These are phyloP conservation scores for Solanum ossicruentum DNA, from an alignment of 257 asterid genomes.

Conservation along the genomic window DNA sequence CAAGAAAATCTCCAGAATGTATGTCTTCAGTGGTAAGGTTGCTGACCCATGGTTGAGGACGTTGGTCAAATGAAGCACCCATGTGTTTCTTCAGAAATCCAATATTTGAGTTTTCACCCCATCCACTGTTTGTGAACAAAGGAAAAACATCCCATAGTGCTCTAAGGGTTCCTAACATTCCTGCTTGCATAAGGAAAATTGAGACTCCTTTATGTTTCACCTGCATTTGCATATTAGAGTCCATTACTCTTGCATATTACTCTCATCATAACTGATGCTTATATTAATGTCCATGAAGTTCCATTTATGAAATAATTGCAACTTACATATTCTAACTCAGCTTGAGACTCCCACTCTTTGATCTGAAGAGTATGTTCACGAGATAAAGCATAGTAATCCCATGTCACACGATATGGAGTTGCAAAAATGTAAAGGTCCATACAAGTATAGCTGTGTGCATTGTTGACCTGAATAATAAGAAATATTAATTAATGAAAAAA, in stretches of 20 bases:
- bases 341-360: conserved; percentile 69
- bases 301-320: neutral
- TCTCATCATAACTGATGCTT: neutral
- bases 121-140: conserved; percentile 54
- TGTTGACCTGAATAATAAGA: conserved; percentile 32
- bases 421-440: conserved; percentile 83
- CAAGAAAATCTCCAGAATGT: conserved; percentile 81
- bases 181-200: conserved; percentile 79
- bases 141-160: conserved; percentile 89
- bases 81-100: conserved; percentile 72
- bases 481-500: neutral
- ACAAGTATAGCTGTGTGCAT: conserved; percentile 82
- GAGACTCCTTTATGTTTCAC: conserved; percentile 64
- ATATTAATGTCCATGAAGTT: neutral
- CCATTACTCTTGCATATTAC: neutral
- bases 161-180: conserved; percentile 60
- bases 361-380: conserved; percentile 75
- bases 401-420: conserved; percentile 79
- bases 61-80: conserved; percentile 65
- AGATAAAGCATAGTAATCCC: conserved; percentile 72
- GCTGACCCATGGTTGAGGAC: conserved; percentile 81
- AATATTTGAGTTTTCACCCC: conserved; percentile 76
- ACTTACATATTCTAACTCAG: conserved; percentile 74
- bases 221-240: conserved; percentile 17
- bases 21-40: conserved; percentile 44